phyloP scores from a whole-genome alignment of 352 stramenopile species.

The Aphanomyces invadans region DNA sequence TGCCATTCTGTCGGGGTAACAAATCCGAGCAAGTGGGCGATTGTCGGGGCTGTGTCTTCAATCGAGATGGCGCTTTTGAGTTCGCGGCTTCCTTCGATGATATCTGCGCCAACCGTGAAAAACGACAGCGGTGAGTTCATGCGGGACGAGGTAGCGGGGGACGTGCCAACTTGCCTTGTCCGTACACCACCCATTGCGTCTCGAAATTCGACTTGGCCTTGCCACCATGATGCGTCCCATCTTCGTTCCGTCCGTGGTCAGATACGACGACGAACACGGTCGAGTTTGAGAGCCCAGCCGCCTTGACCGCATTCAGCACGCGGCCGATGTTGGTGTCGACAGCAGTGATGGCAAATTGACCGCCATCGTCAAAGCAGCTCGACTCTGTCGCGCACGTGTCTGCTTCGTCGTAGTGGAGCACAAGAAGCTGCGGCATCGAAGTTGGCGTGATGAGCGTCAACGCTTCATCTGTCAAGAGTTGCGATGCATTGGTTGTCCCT shows the following conservation, averaged over 20 bases:
- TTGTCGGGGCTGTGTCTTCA: conserved; percentile 24
- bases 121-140: too few relatives aligned
- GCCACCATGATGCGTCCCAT: conserved; percentile 12
- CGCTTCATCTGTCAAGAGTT: not conserved
- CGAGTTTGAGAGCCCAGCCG: conserved; percentile 1
- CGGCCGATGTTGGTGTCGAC: conserved; percentile 18
- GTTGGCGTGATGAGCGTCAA: not conserved
- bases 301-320: conserved; percentile 11
- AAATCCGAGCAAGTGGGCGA: conserved; percentile 20
- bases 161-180: not conserved
- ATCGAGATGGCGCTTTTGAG: conserved; percentile 22
- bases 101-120: not conserved
- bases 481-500: conserved; percentile 5
- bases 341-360: conserved; percentile 8
- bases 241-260: conserved; percentile 20
- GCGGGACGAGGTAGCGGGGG: not conserved
- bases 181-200: conserved; percentile 15
- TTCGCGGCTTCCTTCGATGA: conserved; percentile 13
- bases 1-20: conserved; percentile 17
- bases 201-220: not conserved
- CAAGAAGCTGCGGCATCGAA: conserved; percentile 6
- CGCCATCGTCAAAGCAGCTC: conserved; percentile 18
- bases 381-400: conserved; percentile 17
- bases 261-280: conserved; percentile 22
- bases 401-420: conserved; percentile 16